A percentile compares a stretch with the other conserved stretches of the same genome.
These are phyloP conservation scores for Sugiyamaella japonica DNA, from an alignment of 1,139 yeast species.

Conservation along the genomic window DNA sequence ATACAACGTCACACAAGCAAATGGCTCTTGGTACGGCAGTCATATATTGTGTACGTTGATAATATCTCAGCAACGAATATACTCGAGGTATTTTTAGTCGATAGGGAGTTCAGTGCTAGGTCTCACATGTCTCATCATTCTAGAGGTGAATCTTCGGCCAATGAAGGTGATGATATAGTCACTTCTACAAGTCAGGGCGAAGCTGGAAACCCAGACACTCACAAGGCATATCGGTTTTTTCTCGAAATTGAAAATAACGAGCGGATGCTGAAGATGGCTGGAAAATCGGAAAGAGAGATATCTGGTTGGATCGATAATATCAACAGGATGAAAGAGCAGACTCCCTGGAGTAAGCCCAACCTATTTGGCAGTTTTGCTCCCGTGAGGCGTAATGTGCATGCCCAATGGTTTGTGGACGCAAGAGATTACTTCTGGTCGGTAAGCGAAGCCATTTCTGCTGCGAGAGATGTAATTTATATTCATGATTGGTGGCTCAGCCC, in stretches of 20 bases:
- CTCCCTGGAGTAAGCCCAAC: slow-evolving; percentile 70
- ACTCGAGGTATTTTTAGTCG: slow-evolving; percentile 86
- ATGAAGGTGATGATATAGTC: slow-evolving; percentile 1
- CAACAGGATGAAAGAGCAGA: slow-evolving; percentile 62
- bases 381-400: slow-evolving; percentile 75
- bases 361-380: slow-evolving; percentile 95
- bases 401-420: slow-evolving; percentile 97
- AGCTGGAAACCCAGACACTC: slow-evolving; percentile 7
- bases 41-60: slow-evolving; percentile 82
- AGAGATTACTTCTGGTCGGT: slow-evolving; percentile 97
- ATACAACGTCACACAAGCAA: slow-evolving; percentile 85
- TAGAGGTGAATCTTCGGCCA: slow-evolving; percentile 16
- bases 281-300: slow-evolving; percentile 70
- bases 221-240: slow-evolving; percentile 37
- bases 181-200: slow-evolving; percentile 14
- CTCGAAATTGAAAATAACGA: slow-evolving; percentile 79
- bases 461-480: slow-evolving; percentile 88
- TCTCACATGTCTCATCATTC: slow-evolving; percentile 16
- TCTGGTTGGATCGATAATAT: slow-evolving; percentile 77
- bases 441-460: slow-evolving; percentile 88
- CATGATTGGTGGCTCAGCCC: slow-evolving; percentile 99
- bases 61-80: slow-evolving; percentile 86
- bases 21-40: slow-evolving; percentile 85
- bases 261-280: slow-evolving; percentile 71
- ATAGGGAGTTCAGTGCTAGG: slow-evolving; percentile 59